Percentiles rank a stretch among this genome's conserved stretches.
These are phyloP conservation scores for Russula griseocarnosa DNA, from an alignment of 768 basidiomycete genomes.

Conservation along the genomic window DNA sequence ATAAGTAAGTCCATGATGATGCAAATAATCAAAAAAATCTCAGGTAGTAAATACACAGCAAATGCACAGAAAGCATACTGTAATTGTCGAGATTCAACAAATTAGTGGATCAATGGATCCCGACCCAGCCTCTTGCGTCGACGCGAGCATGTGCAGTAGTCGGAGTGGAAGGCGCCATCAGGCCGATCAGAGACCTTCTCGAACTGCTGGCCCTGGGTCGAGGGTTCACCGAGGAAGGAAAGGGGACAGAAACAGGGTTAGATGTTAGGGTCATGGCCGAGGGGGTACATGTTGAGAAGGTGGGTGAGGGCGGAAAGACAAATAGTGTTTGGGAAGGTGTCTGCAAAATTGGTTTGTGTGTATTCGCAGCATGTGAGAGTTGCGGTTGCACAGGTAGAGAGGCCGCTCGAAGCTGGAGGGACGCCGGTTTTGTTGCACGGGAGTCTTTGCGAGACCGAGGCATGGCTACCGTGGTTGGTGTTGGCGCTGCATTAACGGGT, in stretches of 20 bases:
- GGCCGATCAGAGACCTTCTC: constrained; percentile 68
- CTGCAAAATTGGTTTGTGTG: constrained; percentile 31
- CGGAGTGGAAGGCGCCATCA: constrained; percentile 63
- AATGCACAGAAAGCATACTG: constrained; percentile 2
- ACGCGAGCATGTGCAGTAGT: constrained; percentile 82
- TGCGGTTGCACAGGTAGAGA: constrained; percentile 30
- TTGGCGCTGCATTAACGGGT: constrained; percentile 52
- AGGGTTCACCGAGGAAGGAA: constrained; percentile 60
- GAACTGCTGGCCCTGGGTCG: constrained; percentile 63
- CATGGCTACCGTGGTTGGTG: constrained; percentile 30
- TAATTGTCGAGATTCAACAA: neutral
- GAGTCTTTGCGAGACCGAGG: constrained; percentile 51
- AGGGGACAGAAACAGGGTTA: constrained; percentile 48
- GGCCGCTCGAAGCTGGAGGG: constrained; percentile 46
- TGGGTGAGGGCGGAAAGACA: constrained; percentile 80
- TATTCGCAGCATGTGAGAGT: constrained; percentile 29
- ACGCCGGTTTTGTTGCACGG: constrained; percentile 52
- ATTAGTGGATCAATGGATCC: constrained; percentile 39
- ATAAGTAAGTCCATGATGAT: constrained; percentile 24
- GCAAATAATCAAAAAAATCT: neutral
- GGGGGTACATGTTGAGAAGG: constrained; percentile 54
- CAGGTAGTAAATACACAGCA: constrained; percentile 2
- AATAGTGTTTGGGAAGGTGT: constrained; percentile 82
- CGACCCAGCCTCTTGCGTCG: constrained; percentile 78
- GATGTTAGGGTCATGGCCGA: constrained; percentile 81